Conservation (phyloP, 2,329 filamentous ascomycete genomes). For the Penicillium brasilianum region DNA sequence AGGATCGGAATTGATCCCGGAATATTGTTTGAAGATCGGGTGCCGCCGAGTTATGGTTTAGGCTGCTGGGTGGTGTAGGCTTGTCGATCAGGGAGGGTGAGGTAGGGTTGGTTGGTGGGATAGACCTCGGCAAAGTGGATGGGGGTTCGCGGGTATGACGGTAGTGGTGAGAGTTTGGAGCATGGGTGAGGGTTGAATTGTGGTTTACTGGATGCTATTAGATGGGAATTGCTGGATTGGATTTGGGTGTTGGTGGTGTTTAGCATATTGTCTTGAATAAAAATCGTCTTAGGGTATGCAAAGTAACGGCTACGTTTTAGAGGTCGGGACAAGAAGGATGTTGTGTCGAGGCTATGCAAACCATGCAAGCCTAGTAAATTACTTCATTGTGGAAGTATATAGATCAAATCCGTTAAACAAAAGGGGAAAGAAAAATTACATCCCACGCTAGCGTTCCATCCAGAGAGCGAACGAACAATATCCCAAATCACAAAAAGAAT, state of each 20-base stretch:
- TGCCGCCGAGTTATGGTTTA: not conserved
- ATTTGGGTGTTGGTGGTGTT: not conserved
- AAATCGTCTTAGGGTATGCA: not conserved
- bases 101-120: not conserved
- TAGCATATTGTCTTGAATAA: not conserved
- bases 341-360: not conserved
- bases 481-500: conserved; percentile 8
- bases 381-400: conserved; percentile 5
- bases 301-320: not conserved
- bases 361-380: not conserved
- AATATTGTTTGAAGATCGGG: conserved; percentile 10
- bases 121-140: conserved; percentile 23
- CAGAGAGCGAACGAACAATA: conserved; percentile 9
- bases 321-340: not conserved
- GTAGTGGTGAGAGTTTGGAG: not conserved
- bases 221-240: not conserved
- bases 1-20: conserved; percentile 6
- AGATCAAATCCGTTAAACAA: not conserved
- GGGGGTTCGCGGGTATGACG: not conserved
- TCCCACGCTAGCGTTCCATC: conserved; percentile 26
- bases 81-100: conserved; percentile 11
- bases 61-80: not conserved
- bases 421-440: conserved; percentile 21
- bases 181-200: not conserved
- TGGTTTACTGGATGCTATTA: not conserved